These are phyloP conservation scores for Aspergillus sp. DNA, from an alignment of 2,329 filamentous ascomycete species.

Conservation along the genomic window DNA sequence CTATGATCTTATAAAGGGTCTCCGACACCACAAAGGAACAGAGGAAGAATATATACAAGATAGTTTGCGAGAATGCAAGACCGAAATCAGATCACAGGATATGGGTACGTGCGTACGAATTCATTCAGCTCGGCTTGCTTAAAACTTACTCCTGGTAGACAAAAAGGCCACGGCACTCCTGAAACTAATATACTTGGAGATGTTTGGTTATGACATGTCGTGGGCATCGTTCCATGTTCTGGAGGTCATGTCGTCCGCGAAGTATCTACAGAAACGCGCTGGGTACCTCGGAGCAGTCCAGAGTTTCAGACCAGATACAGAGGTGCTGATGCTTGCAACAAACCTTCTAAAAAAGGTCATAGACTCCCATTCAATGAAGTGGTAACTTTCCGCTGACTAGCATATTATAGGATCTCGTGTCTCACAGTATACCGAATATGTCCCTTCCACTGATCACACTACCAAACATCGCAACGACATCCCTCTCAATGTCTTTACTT, in stretches of 20 bases:
- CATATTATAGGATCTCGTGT: constrained; percentile 56
- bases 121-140: not conserved
- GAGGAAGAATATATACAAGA: constrained; percentile 95
- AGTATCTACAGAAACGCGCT: constrained; percentile 92
- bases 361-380: not conserved
- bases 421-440: constrained; percentile 71
- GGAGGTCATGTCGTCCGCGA: constrained; percentile 96
- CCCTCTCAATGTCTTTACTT: constrained; percentile 84
- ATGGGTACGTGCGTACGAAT: constrained; percentile 64
- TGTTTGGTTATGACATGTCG: constrained; percentile 99
- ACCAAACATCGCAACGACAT: constrained; percentile 92
- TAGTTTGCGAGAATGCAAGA: constrained; percentile 90
- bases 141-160: constrained; percentile 54
- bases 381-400: constrained; percentile 14
- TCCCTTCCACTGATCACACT: constrained; percentile 83
- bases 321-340: constrained; percentile 95
- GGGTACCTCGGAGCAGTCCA: constrained; percentile 95
- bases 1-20: constrained; percentile 95
- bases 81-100: constrained; percentile 88
- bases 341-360: constrained; percentile 89
- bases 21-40: constrained; percentile 92
- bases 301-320: constrained; percentile 92
- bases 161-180: constrained; percentile 93
- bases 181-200: constrained; percentile 96
- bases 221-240: constrained; percentile 98